Conservation (phyloP, 495 filamentous ascomycete species). For the Rusavskia elegans region DNA sequence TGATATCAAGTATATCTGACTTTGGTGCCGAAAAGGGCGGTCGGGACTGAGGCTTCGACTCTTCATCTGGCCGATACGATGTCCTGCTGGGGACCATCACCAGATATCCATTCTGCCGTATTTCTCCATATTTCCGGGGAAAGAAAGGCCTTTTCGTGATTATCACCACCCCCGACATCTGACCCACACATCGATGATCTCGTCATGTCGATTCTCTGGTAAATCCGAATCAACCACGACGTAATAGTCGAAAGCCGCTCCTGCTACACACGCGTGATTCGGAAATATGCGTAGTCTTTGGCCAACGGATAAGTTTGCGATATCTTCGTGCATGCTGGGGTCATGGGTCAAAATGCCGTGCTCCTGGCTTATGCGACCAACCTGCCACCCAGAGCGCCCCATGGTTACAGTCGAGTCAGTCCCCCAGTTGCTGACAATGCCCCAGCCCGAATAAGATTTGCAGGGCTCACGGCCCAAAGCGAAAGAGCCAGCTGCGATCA, state of each 20-base stretch:
- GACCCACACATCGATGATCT: slow-evolving; percentile 56
- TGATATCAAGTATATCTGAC: too few relatives aligned
- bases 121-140: not conserved
- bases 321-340: not conserved
- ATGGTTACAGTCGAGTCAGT: not conserved
- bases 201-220: slow-evolving; percentile 30
- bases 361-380: slow-evolving; percentile 47
- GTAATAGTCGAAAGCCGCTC: slow-evolving; percentile 58
- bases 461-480: slow-evolving; percentile 68
- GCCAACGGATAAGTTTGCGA: slow-evolving; percentile 16
- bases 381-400: slow-evolving; percentile 34
- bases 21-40: too few relatives aligned
- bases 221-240: slow-evolving; percentile 50
- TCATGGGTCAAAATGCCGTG: slow-evolving; percentile 38
- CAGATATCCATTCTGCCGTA: too few relatives aligned
- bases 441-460: slow-evolving; percentile 54
- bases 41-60: too few relatives aligned
- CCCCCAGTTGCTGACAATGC: slow-evolving; percentile 49
- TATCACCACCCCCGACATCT: slow-evolving; percentile 18
- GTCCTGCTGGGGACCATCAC: too few relatives aligned
- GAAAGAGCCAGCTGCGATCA: slow-evolving; percentile 54
- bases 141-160: not conserved
- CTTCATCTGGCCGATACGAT: too few relatives aligned
- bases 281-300: slow-evolving; percentile 56
- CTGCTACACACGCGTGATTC: slow-evolving; percentile 74